These are phyloP conservation scores for Linnemannia exigua DNA, from an alignment of 192 early-diverging fungal species.

Conservation along the genomic window DNA sequence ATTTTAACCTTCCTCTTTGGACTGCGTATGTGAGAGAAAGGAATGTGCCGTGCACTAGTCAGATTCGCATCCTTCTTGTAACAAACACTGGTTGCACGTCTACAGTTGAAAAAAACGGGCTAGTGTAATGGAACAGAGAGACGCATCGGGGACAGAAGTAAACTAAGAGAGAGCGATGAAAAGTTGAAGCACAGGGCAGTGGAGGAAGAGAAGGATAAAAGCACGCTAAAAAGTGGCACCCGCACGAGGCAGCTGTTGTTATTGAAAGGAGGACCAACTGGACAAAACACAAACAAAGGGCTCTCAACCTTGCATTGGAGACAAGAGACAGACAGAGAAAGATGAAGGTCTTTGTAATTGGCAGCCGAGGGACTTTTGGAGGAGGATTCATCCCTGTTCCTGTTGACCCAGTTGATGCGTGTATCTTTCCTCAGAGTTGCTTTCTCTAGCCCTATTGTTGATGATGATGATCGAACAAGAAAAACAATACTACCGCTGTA, in stretches of 20 bases:
- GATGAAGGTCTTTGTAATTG: not conserved
- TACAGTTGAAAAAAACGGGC: not conserved
- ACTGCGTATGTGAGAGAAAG: not conserved
- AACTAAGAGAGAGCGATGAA: not conserved
- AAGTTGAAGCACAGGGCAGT: not conserved
- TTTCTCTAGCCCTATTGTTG: not conserved
- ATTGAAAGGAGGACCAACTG: not conserved
- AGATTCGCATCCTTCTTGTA: not conserved
- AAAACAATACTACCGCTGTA: not conserved
- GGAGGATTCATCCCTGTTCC: not conserved
- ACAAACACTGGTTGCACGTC: not conserved
- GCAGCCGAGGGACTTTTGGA: conserved; percentile 2
- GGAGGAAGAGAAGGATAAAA: not conserved
- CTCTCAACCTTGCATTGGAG: not conserved
- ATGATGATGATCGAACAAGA: not conserved
- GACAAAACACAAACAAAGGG: not conserved
- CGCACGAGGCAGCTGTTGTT: not conserved
- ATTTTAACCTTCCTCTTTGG: not conserved
- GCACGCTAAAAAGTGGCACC: not conserved
- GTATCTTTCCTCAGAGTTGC: not conserved
- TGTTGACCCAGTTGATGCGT: not conserved
- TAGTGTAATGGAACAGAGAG: not conserved
- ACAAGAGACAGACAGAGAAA: not conserved
- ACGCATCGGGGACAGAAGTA: not conserved
- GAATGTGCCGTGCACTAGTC: not conserved